Evolutionary conservation across 106 monocot genomes (phyloP).

Genomic region (Dendrobium officinale): DNA sequence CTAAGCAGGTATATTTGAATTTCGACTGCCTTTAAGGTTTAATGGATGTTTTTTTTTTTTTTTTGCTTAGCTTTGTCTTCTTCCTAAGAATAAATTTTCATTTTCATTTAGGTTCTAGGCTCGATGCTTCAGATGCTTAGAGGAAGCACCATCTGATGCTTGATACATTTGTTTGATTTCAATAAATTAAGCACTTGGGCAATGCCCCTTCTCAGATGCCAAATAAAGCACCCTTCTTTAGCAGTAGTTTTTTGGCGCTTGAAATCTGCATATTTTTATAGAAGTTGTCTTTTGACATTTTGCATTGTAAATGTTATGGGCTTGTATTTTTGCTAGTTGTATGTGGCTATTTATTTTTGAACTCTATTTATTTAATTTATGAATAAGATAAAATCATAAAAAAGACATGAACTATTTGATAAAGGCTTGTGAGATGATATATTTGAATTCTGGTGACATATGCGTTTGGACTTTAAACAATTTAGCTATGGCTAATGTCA

Average conservation of each 20-base stretch:
- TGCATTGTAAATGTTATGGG: neutral
- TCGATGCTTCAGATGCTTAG: neutral
- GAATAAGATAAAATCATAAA: neutral
- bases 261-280: neutral
- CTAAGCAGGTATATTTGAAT: slow-evolving; percentile 46
- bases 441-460: too few species aligned
- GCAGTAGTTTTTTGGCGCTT: neutral
- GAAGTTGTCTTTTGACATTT: neutral
- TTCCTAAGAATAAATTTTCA: slow-evolving; percentile 1
- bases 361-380: neutral
- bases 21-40: neutral
- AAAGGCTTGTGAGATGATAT: too few species aligned
- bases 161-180: neutral
- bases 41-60: neutral
- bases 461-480: too few species aligned
- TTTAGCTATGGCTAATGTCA: too few species aligned
- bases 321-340: neutral
- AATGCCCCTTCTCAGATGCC: neutral
- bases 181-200: neutral
- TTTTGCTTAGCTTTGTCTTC: slow-evolving; percentile 3
- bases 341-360: neutral
- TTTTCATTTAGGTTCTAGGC: neutral
- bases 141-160: neutral
- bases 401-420: neutral
- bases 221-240: neutral